These are phyloP conservation scores for Willaertia magna DNA, from an alignment of 208 protist genomes.

Conservation along the genomic window DNA sequence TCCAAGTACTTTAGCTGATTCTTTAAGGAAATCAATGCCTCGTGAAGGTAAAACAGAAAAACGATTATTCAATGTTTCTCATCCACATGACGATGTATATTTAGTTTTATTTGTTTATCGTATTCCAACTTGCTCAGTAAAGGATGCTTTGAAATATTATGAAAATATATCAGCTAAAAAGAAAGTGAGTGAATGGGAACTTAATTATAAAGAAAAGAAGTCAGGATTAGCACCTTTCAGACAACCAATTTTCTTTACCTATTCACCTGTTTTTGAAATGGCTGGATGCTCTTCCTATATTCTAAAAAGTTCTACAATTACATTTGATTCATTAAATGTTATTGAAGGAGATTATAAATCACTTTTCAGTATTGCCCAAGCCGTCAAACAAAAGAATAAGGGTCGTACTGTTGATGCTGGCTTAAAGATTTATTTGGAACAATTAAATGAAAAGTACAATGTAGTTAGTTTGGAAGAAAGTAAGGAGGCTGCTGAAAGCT, in stretches of 20 bases:
- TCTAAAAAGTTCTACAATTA: too few species aligned
- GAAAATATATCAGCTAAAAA: not conserved
- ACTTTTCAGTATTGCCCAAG: not conserved
- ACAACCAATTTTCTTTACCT: not conserved
- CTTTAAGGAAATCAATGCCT: not conserved
- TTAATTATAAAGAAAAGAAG: not conserved
- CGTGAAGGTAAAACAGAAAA: not conserved
- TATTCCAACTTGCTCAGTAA: not conserved
- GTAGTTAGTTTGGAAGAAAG: not conserved
- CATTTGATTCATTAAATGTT: not conserved
- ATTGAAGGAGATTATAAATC: not conserved
- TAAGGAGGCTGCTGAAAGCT: not conserved
- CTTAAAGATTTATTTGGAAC: not conserved
- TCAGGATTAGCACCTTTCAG: not conserved
- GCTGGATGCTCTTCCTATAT: too few species aligned
- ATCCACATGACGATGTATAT: not conserved
- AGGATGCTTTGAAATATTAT: not conserved
- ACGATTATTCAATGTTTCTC: not conserved
- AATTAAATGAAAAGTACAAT: not conserved
- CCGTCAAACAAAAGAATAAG: not conserved
- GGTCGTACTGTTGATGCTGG: not conserved
- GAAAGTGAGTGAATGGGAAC: not conserved
- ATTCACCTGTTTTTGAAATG: not conserved
- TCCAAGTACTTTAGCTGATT: not conserved
- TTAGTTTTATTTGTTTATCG: not conserved